These are phyloP conservation scores for Acanthochlamys bracteata DNA, from an alignment of 106 monocot genomes.

Conservation along the genomic window DNA sequence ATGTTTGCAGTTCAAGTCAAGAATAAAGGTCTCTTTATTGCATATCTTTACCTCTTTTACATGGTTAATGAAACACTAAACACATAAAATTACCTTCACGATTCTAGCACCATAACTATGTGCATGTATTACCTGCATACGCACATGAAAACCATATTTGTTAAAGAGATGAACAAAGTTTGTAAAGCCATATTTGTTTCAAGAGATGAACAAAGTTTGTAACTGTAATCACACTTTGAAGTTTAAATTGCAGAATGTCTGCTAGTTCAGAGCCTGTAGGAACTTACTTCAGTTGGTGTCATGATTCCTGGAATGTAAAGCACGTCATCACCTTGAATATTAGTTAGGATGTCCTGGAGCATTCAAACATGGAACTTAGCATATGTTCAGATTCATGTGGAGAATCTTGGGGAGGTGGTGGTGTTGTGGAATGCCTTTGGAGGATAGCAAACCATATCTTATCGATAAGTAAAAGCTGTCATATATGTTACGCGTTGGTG, in stretches of 20 bases:
- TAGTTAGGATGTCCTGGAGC: conserved; percentile 53
- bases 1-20: too few relatives aligned
- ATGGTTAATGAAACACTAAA: not conserved
- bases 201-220: not conserved
- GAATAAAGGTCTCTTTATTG: not conserved
- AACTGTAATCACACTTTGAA: not conserved
- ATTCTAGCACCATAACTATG: conserved; percentile 60
- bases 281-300: conserved; percentile 89
- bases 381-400: too few relatives aligned
- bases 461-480: too few relatives aligned
- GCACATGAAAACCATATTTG: not conserved
- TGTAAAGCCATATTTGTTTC: not conserved
- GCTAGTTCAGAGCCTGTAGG: not conserved
- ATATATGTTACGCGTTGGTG: too few relatives aligned
- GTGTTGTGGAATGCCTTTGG: too few relatives aligned
- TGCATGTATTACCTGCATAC: conserved; percentile 53
- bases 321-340: conserved; percentile 35
- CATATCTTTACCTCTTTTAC: not conserved
- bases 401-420: too few relatives aligned
- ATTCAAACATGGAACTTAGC: conserved; percentile 2
- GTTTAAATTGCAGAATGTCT: not conserved
- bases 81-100: conserved; percentile 49
- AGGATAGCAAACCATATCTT: too few relatives aligned
- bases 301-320: conserved; percentile 89
- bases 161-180: not conserved